A percentile compares a stretch with the other conserved stretches of the same genome.
Evolutionary conservation across 768 basidiomycete genomes (phyloP).

Genomic region (Boletellus ananiceps): DNA sequence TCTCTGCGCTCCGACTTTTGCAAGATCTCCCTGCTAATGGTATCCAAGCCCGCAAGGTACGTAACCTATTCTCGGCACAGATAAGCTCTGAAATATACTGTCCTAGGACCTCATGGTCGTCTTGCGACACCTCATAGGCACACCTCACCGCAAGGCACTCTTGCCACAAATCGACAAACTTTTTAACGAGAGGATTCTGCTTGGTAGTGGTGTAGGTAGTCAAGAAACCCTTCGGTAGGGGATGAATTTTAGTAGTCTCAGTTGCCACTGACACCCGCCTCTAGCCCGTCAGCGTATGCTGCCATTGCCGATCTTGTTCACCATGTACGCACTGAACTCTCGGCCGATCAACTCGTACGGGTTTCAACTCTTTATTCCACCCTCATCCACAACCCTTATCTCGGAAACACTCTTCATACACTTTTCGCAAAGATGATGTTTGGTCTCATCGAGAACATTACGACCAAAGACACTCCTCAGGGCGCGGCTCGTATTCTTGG

Average conservation of each 20-base stretch:
- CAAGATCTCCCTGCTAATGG: conserved; percentile 91
- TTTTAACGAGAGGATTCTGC: conserved; percentile 83
- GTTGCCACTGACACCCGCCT: conserved; percentile 4
- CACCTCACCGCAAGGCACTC: conserved; percentile 72
- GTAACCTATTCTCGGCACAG: conserved; percentile 3
- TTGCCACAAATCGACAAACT: conserved; percentile 83
- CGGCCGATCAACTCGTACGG: conserved; percentile 65
- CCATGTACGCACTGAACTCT: conserved; percentile 81
- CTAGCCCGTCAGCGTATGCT: conserved; percentile 75
- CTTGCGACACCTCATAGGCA: conserved; percentile 82
- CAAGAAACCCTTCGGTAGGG: conserved; percentile 78
- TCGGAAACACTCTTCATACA: conserved; percentile 77
- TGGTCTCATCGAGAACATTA: conserved; percentile 78
- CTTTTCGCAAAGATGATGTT: conserved; percentile 92
- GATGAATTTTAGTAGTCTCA: background rate
- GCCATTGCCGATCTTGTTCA: conserved; percentile 92
- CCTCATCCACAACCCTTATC: conserved; percentile 83
- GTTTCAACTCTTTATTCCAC: conserved; percentile 83
- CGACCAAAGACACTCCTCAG: conserved; percentile 65
- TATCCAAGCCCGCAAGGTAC: conserved; percentile 75
- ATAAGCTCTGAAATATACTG: background rate
- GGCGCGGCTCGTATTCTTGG: conserved; percentile 67
- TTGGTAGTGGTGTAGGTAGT: conserved; percentile 79
- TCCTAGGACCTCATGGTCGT: conserved; percentile 86
- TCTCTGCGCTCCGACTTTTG: conserved; percentile 78